Evolutionary conservation across 2,329 filamentous ascomycete species (phyloP).

Genomic region (Triangularia setosa): DNA sequence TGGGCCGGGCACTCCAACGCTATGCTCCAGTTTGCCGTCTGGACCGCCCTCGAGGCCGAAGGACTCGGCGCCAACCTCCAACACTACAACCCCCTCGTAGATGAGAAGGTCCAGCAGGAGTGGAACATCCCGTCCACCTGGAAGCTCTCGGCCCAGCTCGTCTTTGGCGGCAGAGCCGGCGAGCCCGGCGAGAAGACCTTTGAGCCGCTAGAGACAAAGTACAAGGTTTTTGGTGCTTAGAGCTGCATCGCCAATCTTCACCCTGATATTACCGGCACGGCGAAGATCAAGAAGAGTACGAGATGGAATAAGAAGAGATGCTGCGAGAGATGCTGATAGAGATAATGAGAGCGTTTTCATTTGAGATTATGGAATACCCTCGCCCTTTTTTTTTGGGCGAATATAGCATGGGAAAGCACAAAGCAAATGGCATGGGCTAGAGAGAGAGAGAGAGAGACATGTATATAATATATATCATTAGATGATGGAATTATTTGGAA

Average conservation of each 20-base stretch:
- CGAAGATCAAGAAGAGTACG: background rate
- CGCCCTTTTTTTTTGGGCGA: background rate
- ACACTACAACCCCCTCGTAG: slow-evolving; percentile 87
- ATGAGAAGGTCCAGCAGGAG: slow-evolving; percentile 62
- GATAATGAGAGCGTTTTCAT: background rate
- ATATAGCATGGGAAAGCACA: background rate
- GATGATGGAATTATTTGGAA: background rate
- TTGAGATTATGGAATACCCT: background rate
- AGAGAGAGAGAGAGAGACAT: background rate
- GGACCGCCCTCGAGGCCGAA: slow-evolving; percentile 78
- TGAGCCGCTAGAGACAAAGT: slow-evolving; percentile 60
- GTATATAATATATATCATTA: background rate
- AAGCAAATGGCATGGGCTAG: background rate
- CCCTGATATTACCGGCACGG: background rate
- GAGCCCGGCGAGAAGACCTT: slow-evolving; percentile 61
- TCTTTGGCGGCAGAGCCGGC: slow-evolving; percentile 66
- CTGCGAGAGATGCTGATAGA: too few species aligned
- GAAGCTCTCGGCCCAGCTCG: slow-evolving; percentile 77
- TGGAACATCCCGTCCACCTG: slow-evolving; percentile 71
- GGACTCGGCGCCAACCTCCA: slow-evolving; percentile 86
- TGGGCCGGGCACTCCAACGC: slow-evolving; percentile 75
- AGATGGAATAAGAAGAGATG: background rate
- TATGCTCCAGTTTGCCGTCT: slow-evolving; percentile 78
- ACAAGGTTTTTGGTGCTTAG: slow-evolving; percentile 60
- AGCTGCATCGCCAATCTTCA: background rate